These are phyloP conservation scores for Oenanthe javanica DNA, from an alignment of 140 eudicot genomes.

Conservation along the genomic window DNA sequence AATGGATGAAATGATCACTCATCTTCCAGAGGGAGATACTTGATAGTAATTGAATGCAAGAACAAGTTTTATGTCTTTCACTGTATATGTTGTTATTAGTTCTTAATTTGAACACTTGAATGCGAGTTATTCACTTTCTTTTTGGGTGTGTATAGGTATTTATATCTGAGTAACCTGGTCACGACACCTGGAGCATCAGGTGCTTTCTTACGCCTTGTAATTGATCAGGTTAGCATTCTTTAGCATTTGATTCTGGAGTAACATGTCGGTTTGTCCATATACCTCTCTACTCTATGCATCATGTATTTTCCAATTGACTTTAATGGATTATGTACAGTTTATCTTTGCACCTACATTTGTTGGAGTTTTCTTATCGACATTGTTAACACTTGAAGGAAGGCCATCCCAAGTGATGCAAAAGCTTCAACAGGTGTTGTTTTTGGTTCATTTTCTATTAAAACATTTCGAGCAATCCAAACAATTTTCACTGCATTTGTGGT, in stretches of 20 bases:
- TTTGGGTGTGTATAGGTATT: constrained; percentile 45
- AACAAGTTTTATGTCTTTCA: not conserved
- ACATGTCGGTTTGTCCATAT: not conserved
- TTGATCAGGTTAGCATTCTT: constrained; percentile 68
- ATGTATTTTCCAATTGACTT: not conserved
- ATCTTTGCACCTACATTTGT: constrained; percentile 77
- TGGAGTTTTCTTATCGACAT: constrained; percentile 67
- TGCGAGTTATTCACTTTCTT: not conserved
- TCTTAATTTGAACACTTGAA: not conserved
- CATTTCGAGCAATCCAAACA: not conserved
- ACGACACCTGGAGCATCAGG: constrained; percentile 71
- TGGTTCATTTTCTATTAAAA: not conserved
- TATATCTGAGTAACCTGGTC: constrained; percentile 79
- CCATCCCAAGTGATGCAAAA: constrained; percentile 80
- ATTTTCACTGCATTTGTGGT: not conserved
- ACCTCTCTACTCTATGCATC: not conserved
- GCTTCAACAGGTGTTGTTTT: constrained; percentile 73
- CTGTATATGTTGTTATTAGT: not conserved
- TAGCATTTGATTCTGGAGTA: not conserved
- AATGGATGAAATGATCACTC: not conserved
- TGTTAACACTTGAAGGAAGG: constrained; percentile 82
- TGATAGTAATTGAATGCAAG: not conserved
- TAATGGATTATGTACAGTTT: constrained; percentile 45
- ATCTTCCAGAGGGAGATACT: not conserved
- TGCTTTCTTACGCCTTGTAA: constrained; percentile 76